Base-by-base conservation (phyloP, 2,329 filamentous ascomycete species). In the Epichloe amarillans region DNA sequence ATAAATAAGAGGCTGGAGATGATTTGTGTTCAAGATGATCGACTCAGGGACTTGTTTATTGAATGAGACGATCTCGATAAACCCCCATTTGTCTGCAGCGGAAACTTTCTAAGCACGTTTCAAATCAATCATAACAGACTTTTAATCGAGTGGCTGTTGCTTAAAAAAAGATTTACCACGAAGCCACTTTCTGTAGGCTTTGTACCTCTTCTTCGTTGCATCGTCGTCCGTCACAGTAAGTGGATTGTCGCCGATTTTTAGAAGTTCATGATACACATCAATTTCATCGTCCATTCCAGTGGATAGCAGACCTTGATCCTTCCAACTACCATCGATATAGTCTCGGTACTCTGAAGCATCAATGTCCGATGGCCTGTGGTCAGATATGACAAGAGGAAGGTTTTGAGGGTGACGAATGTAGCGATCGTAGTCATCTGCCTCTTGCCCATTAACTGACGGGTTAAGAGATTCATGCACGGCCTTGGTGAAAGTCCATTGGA, bases 101-200 rank as follows among this genome's bases (percentile, higher is more conserved):
- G 14, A 33, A 45, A 15, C 30, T 11, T 30, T 10, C 10, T 11
- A 43, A 42, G 14, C 12, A 33, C 33, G 33, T 21, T 6, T n/a
- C 5, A 15, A 19, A 12, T 10, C 14, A 14, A 47, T 50, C 2
- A 26, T 14, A 2, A 26, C 42, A 37, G 17, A 4, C 26, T 53
- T 58, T 69, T 69, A 79, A 55, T 79, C 77, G 49, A 79, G 73
- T 44, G 83, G 80, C 66, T 84, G 81, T 73, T 96, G 90, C 69
- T 97, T 97, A 66, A 97, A 97, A 61, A 61, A 97, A 77, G 88
- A 95, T 72, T 96, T 97, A 17, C 91, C 91, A 55, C 83, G 79
- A 62, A 98, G 73, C 91, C 93, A 98, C 69, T 96, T 94, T 61
- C 84, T 74, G 68, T 98, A 98, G 10, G 90, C 87, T 69, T 95